Evolutionary conservation across 2,329 filamentous ascomycete species (phyloP).

Genomic region (Ilyonectria destructans): DNA sequence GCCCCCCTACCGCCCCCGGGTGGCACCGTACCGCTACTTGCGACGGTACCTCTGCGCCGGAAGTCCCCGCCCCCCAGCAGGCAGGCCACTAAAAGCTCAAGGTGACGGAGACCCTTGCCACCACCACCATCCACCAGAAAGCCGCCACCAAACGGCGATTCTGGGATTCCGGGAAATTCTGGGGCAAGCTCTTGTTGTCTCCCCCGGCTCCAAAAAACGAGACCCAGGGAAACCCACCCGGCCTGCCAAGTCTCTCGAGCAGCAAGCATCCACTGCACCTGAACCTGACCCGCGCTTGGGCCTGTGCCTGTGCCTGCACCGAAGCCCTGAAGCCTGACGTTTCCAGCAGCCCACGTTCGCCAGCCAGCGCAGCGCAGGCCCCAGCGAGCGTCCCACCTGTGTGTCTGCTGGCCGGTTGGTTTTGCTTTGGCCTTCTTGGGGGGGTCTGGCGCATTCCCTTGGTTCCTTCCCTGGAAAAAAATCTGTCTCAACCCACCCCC

Average conservation of each 20-base stretch:
- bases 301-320: constrained; percentile 19
- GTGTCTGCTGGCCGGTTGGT: constrained; percentile 5
- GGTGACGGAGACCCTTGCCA: constrained; percentile 31
- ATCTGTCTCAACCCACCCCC: constrained; percentile 48
- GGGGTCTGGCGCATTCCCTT: constrained; percentile 30
- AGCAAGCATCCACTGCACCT: constrained; percentile 26
- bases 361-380: neutral
- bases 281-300: constrained; percentile 33
- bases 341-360: constrained; percentile 14
- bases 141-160: constrained; percentile 26
- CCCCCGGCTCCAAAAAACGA: constrained; percentile 26
- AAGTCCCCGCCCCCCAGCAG: constrained; percentile 21
- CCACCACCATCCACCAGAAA: constrained; percentile 26
- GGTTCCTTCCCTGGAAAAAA: constrained; percentile 43
- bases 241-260: constrained; percentile 9
- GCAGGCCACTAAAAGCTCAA: constrained; percentile 17
- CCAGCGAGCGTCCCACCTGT: constrained; percentile 19
- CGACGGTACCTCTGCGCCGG: constrained; percentile 21
- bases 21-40: constrained; percentile 32
- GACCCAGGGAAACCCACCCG: constrained; percentile 7
- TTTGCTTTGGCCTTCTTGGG: constrained; percentile 21
- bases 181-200: constrained; percentile 29
- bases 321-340: constrained; percentile 27
- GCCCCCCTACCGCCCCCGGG: constrained; percentile 17
- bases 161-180: constrained; percentile 30